These are phyloP conservation scores for Ustulina deusta DNA, from an alignment of 2,329 filamentous ascomycete species.

Conservation along the genomic window DNA sequence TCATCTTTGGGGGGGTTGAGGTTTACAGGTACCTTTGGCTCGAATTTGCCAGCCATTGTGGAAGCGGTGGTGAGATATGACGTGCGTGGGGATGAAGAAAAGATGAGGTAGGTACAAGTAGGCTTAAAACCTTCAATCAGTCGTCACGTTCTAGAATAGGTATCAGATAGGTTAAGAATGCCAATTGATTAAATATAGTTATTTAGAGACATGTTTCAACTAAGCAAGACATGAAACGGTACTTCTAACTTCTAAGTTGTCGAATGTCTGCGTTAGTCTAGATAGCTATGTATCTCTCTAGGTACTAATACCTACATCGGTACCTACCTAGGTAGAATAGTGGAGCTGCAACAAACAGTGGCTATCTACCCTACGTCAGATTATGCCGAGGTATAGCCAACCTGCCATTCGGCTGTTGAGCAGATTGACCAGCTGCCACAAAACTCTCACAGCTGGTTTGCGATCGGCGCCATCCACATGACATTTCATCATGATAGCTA, in stretches of 20 bases:
- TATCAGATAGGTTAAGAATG: neutral
- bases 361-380: neutral
- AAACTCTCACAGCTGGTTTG: slow-evolving; percentile 1
- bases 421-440: slow-evolving; percentile 5
- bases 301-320: too few species aligned
- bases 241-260: too few species aligned
- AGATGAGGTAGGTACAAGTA: neutral
- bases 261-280: too few species aligned
- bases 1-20: slow-evolving; percentile 90
- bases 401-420: too few species aligned
- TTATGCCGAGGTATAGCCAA: slow-evolving; percentile 34
- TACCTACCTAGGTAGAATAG: slow-evolving; percentile 8
- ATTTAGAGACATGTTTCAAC: too few species aligned
- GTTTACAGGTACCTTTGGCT: slow-evolving; percentile 80
- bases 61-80: slow-evolving; percentile 17
- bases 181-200: too few species aligned
- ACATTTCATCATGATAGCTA: neutral
- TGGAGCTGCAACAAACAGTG: neutral
- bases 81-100: neutral
- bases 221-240: too few species aligned
- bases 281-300: too few species aligned
- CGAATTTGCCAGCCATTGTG: slow-evolving; percentile 74
- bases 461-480: slow-evolving; percentile 19
- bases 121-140: neutral
- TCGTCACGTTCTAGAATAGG: too few species aligned